Evolutionary conservation across 345 rosid species (phyloP).

Genomic region (Aquilaria malaccensis): DNA sequence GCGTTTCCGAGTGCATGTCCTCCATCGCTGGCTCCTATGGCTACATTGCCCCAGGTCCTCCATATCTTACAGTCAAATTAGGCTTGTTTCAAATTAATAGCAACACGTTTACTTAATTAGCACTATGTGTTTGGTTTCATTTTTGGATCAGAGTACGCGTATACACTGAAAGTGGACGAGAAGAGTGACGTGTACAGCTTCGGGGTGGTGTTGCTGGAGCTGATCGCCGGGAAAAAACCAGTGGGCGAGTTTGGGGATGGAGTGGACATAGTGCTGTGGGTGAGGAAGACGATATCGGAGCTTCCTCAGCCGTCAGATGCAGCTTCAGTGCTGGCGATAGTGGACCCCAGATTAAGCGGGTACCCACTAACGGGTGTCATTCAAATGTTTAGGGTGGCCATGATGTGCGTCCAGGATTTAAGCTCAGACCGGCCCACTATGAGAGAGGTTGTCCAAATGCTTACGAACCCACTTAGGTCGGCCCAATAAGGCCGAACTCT

Average conservation of each 20-base stretch:
- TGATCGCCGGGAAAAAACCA: conserved; percentile 75
- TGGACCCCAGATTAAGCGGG: conserved; percentile 61
- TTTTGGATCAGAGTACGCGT: conserved; percentile 59
- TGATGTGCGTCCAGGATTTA: conserved; percentile 78
- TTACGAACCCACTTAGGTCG: conserved; percentile 50
- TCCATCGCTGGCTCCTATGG: conserved; percentile 89
- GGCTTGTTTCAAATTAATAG: neutral
- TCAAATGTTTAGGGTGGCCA: conserved; percentile 68
- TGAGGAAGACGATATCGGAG: conserved; percentile 55
- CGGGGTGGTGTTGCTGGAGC: conserved; percentile 79
- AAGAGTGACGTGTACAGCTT: conserved; percentile 94
- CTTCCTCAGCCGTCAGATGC: conserved; percentile 64
- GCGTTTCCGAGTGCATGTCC: conserved; percentile 89
- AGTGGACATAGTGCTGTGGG: conserved; percentile 93
- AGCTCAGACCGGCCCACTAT: conserved; percentile 67
- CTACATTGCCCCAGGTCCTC: conserved; percentile 87
- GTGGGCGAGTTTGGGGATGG: conserved; percentile 97
- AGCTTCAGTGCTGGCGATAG: conserved; percentile 49
- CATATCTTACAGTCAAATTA: too few species aligned
- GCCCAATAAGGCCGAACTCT: conserved; percentile 3
- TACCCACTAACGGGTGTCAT: conserved; percentile 46
- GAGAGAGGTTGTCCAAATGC: conserved; percentile 89
- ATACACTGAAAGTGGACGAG: conserved; percentile 82
- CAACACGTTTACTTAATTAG: too few species aligned
- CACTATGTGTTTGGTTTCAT: conserved; percentile 6